Evolutionary conservation across 768 basidiomycete genomes (phyloP), one percentile per base, ranked within the genome.

Genomic region (Rhizopogon salebrosus): DNA sequence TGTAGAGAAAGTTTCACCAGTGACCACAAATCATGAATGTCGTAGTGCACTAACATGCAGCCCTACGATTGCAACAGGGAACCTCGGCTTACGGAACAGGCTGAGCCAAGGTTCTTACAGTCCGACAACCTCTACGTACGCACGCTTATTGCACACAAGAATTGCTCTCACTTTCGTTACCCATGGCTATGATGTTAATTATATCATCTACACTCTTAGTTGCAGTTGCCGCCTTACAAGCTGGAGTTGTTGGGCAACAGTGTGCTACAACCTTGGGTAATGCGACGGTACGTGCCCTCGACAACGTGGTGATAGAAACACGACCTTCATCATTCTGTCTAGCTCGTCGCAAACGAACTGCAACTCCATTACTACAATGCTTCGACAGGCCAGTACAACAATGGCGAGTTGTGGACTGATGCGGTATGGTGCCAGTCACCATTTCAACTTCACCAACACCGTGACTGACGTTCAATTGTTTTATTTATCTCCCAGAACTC

Each of bases 321-420:
- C 51, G 13, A 51, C 34, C 24, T 24, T 16, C 23, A n/a, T 20
- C 5, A 23, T 49, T 42, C 22, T 7, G 41, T 42, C 16, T 52
- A 69, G 68, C 11, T 9, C 11, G 66, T 69, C 46, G 65, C 64
- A 36, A 46, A 58, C 2, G 57, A 59, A 40, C 42, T 70, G 43
- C 64, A 66, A 52, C 54, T 26, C 20, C 53, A 75, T 49, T 82
- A 76, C 58, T 82, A 72, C 65, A 64, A 75, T 41, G 20, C 62
- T 7, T 48, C 14, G 4, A 69, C 56, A 40, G 80, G 80, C 1
- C 65, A 70, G 45, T 80, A 78, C 54, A 78, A 56, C n/a, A 70
- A 72, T 27, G 80, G 80, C 38, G 73, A 75, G 9, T 67, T 80
- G 16, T 82, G 80, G 80, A 82, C 80, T 1, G 78, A 82, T 58